Evolutionary conservation across 768 basidiomycete species (phyloP).

Genomic region (Panus rudis): DNA sequence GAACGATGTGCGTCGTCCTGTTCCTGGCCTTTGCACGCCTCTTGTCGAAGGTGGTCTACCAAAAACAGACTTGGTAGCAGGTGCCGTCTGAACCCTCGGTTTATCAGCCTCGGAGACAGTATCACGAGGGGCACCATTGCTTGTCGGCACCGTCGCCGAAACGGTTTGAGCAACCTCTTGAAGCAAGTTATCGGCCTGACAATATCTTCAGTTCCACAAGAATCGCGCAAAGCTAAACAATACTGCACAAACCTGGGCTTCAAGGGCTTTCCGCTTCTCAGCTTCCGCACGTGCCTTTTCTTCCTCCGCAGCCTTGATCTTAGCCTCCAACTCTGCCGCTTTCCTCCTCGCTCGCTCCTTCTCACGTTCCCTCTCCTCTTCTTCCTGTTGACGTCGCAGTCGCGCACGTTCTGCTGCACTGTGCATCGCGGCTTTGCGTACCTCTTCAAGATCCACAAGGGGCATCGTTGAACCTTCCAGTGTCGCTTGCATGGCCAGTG

Average conservation of each 20-base stretch:
- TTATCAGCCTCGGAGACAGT: no score
- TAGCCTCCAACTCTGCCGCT: constrained; percentile 68
- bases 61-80: constrained; percentile 8
- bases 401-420: constrained; percentile 78
- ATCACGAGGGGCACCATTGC: no score
- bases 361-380: constrained; percentile 74
- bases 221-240: no score
- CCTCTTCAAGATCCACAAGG: constrained; percentile 44
- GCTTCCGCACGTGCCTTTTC: constrained; percentile 9
- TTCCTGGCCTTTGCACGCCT: constrained; percentile 20
- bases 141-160: no score
- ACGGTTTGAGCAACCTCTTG: no score
- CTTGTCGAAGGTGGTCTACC: constrained; percentile 30
- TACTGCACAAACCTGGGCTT: constrained; percentile 16
- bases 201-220: no score
- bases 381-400: constrained; percentile 73
- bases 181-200: no score
- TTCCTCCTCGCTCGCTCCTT: constrained; percentile 77
- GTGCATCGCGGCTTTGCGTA: constrained; percentile 76
- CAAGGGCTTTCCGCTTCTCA: constrained; percentile 10
- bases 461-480: constrained; percentile 14
- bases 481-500: constrained; percentile 9
- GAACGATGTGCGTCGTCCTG: constrained; percentile 18
- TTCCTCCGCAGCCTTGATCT: constrained; percentile 38
- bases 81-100: no score